These are phyloP conservation scores for Inga laurina DNA, from an alignment of 306 rosid species.

Conservation along the genomic window DNA sequence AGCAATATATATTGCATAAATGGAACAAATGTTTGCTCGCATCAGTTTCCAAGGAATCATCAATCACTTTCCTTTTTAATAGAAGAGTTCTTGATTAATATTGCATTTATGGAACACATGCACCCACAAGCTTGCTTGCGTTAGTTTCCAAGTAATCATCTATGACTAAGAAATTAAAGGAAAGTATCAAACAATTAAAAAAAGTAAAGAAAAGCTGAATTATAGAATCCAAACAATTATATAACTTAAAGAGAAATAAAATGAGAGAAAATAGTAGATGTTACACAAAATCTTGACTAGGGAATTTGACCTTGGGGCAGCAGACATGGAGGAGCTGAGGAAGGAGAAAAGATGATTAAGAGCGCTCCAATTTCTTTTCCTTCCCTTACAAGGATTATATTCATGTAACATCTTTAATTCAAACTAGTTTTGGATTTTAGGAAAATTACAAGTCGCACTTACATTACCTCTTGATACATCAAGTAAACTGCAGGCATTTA, in stretches of 20 bases:
- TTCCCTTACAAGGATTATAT: background rate
- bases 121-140: background rate
- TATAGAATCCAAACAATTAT: too few species aligned
- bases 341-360: background rate
- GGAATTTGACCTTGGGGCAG: too few species aligned
- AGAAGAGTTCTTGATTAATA: too few species aligned
- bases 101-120: background rate
- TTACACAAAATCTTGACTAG: too few species aligned
- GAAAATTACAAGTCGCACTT: background rate
- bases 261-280: too few species aligned
- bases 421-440: background rate
- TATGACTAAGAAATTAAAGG: too few species aligned
- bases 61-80: background rate
- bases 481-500: too few species aligned
- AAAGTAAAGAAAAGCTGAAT: too few species aligned
- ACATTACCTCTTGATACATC: too few species aligned
- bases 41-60: background rate
- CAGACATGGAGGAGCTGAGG: background rate
- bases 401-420: background rate
- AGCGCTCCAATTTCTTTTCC: background rate
- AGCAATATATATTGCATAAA: background rate
- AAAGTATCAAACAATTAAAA: rapidly evolving
- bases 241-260: too few species aligned
- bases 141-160: too few species aligned
- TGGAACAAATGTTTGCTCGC: background rate